Evolutionary conservation across 2,329 filamentous ascomycete genomes (phyloP).

Genomic region (Diaporthe ilicicola): DNA sequence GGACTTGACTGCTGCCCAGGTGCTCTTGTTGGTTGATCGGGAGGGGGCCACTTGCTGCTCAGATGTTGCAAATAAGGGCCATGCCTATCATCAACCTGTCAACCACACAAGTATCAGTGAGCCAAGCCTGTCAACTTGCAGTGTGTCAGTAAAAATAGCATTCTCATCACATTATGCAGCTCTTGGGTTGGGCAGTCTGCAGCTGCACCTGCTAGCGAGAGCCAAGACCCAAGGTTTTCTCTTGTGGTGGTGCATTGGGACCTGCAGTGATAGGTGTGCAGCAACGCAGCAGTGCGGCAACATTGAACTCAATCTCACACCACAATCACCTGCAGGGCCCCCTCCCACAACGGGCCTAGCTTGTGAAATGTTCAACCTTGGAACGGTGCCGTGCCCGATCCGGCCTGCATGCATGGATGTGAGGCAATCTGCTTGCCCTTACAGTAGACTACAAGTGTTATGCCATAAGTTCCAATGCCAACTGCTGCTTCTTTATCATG

Average conservation of each 20-base stretch:
- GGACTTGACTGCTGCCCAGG: not conserved
- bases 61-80: not conserved
- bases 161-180: slow-evolving; percentile 17
- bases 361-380: not conserved
- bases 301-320: not conserved
- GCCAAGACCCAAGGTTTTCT: not conserved
- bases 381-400: not conserved
- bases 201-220: not conserved
- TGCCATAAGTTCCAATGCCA: not conserved
- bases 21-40: not conserved
- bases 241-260: not conserved
- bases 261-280: not conserved
- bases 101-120: not conserved
- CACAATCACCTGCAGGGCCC: slow-evolving; percentile 5
- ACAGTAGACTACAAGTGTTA: not conserved
- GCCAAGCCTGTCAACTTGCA: not conserved
- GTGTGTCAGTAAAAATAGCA: slow-evolving; percentile 23
- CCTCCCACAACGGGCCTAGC: not conserved
- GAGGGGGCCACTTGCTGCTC: no score
- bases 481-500: not conserved
- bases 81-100: not conserved
- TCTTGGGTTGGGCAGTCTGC: not conserved
- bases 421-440: not conserved
- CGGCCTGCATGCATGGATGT: not conserved
- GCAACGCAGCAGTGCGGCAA: not conserved